Conservation (phyloP, 768 basidiomycete genomes). For the Tulasnella sp. region DNA sequence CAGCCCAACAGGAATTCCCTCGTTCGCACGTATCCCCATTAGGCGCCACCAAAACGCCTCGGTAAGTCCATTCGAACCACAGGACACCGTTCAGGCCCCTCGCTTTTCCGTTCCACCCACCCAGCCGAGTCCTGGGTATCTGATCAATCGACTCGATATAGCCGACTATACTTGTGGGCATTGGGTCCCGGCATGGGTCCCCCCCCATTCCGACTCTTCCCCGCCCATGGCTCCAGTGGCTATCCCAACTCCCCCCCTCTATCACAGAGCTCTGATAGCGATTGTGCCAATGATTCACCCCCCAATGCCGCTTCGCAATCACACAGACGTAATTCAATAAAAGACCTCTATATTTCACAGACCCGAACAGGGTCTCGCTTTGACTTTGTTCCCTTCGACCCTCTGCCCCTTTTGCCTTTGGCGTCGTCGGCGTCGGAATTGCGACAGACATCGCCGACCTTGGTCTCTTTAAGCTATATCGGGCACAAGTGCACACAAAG, state of each 20-base stretch:
- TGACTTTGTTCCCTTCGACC: too few species aligned
- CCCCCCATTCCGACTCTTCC: too few species aligned
- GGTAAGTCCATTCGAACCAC: neutral
- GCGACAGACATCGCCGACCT: neutral
- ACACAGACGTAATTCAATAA: too few species aligned
- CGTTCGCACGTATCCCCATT: neutral
- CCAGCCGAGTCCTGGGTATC: neutral
- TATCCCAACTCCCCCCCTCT: too few species aligned
- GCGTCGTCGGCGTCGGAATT: neutral
- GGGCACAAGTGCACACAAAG: neutral
- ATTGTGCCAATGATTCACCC: too few species aligned
- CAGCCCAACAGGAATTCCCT: neutral
- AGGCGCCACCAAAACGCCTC: neutral
- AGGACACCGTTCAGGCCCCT: neutral
- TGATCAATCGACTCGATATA: conserved; percentile 6
- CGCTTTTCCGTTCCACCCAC: neutral
- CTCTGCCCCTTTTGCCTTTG: too few species aligned
- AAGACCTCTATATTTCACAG: too few species aligned
- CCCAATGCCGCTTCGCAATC: too few species aligned
- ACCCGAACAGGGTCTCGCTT: too few species aligned
- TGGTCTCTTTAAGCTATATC: conserved; percentile 10
- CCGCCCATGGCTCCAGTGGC: too few species aligned
- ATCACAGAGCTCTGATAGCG: too few species aligned
- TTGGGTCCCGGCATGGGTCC: neutral
- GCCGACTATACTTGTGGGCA: neutral